Evolutionary conservation across 192 early-diverging fungal species (phyloP), one percentile per base, ranked within the genome.

Genomic region (Radiomyces spectabilis): DNA sequence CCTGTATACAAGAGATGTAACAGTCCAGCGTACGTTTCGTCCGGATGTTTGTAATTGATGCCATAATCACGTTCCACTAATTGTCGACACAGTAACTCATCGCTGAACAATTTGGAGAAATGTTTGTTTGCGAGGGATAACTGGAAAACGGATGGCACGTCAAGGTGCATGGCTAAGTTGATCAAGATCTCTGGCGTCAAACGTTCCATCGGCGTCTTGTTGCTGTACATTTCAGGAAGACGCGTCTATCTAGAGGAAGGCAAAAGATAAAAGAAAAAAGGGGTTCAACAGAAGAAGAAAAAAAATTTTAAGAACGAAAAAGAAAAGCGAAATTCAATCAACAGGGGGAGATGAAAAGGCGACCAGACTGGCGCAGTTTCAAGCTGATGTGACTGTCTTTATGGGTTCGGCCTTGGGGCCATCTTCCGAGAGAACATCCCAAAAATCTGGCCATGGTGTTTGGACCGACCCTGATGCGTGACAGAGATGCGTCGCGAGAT

Each of bases 361-460:
- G n/a, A n/a, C n/a, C n/a, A n/a, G n/a, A n/a, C n/a, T n/a, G n/a
- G n/a, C n/a, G n/a, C n/a, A n/a, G n/a, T n/a, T n/a, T n/a, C n/a
- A n/a, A n/a, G n/a, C n/a, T n/a, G n/a, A n/a, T n/a, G n/a, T n/a
- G n/a, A n/a, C n/a, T n/a, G n/a, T n/a, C n/a, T n/a, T n/a, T n/a
- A n/a, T n/a, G n/a, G n/a, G n/a, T n/a, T n/a, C n/a, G n/a, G n/a
- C n/a, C n/a, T n/a, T n/a, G n/a, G n/a, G n/a, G n/a, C n/a, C n/a
- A n/a, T n/a, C n/a, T n/a, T n/a, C n/a, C n/a, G n/a, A n/a, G n/a
- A n/a, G n/a, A n/a, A n/a, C n/a, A n/a, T n/a, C n/a, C 89, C 38
- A 90, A 93, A 64, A 98, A 97, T 47, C 65, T 98, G 45, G 82
- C 91, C 19, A 92, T 95, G 31, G 91, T 98, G 25, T 95, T 98